phyloP scores from a whole-genome alignment of 768 basidiomycete genomes.

The Antrodiella citrinella region DNA sequence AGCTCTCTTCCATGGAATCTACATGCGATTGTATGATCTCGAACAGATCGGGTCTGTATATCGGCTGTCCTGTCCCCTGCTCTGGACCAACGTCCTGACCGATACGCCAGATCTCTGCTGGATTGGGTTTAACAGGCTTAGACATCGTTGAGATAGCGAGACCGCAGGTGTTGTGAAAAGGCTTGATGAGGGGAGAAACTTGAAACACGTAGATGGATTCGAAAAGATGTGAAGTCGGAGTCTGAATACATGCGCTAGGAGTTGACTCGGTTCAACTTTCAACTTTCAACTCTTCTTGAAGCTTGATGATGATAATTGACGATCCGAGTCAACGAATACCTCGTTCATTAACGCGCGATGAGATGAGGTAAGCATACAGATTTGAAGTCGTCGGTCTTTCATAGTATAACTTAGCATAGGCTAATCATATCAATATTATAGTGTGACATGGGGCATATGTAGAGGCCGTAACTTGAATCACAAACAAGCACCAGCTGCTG shows the following conservation, averaged over 20 bases:
- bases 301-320: not conserved
- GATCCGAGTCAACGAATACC: not conserved
- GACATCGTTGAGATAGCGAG: not conserved
- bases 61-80: not conserved
- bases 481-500: not conserved
- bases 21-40: conserved; percentile 54
- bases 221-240: not conserved
- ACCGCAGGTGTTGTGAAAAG: not conserved
- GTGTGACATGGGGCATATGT: no score
- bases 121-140: not conserved
- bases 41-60: conserved; percentile 52
- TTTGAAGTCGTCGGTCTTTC: not conserved
- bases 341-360: no score
- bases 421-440: not conserved
- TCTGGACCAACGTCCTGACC: not conserved
- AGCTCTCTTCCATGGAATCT: conserved; percentile 40
- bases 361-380: no score
- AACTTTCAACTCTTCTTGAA: not conserved
- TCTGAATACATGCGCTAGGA: no score
- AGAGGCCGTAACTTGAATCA: no score
- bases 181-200: not conserved
- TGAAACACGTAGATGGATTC: not conserved
- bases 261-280: no score
- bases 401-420: not conserved
- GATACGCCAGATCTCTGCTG: conserved; percentile 5